phyloP scores from a whole-genome alignment of 768 basidiomycete species.

The Panaeolus papilionaceus region DNA sequence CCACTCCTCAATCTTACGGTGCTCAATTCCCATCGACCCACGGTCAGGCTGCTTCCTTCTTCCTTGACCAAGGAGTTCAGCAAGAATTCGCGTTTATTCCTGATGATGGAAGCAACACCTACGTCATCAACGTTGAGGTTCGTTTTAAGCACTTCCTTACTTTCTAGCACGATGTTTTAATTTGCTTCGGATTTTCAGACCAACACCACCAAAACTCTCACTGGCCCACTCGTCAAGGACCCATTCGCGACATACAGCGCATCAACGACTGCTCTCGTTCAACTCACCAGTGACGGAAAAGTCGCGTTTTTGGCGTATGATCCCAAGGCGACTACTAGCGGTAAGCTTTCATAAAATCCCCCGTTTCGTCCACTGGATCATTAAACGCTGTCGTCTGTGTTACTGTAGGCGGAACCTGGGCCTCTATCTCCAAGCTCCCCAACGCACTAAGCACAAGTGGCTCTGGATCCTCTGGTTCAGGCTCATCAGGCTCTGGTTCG shows the following conservation, averaged over 20 bases:
- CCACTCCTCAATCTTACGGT: conserved; percentile 67
- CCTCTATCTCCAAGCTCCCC: conserved; percentile 27
- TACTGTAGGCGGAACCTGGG: conserved; percentile 26
- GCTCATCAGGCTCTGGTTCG: not conserved
- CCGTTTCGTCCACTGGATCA: not conserved
- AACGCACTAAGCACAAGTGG: not conserved
- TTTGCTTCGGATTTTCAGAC: conserved; percentile 1
- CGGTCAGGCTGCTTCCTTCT: conserved; percentile 76
- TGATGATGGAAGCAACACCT: conserved; percentile 70
- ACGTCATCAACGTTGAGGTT: conserved; percentile 67
- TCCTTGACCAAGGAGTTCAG: conserved; percentile 63
- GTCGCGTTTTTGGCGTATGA: conserved; percentile 33
- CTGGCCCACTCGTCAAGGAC: conserved; percentile 31
- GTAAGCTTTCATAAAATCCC: conserved; percentile 12
- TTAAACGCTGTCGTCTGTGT: not conserved
- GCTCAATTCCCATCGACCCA: conserved; percentile 67
- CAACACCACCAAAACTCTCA: conserved; percentile 35
- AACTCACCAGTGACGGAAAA: conserved; percentile 28
- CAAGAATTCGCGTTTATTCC: conserved; percentile 68
- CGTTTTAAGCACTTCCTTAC: not conserved
- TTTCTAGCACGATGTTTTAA: too few relatives aligned
- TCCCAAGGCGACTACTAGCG: conserved; percentile 30
- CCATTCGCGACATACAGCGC: conserved; percentile 31
- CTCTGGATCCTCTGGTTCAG: not conserved
- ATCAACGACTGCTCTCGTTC: conserved; percentile 34